Conservation (phyloP, 257 asterid species). For the Avicennia marina region DNA sequence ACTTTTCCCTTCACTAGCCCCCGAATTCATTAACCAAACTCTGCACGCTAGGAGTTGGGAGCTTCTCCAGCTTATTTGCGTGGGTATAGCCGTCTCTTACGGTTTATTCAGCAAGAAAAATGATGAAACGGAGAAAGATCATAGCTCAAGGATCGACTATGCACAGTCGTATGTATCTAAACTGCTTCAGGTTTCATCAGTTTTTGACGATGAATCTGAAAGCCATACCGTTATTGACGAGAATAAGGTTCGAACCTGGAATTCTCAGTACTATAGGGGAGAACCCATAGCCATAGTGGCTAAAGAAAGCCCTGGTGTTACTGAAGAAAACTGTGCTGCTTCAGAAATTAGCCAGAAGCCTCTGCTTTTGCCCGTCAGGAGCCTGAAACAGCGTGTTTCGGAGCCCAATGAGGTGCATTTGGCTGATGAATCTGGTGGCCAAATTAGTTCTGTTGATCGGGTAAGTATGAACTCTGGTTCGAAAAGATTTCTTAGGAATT, state of each 20-base stretch:
- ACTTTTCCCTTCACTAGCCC: conserved; percentile 61
- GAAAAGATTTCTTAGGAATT: conserved; percentile 17
- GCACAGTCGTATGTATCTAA: conserved; percentile 62
- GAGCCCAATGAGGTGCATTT: conserved; percentile 20
- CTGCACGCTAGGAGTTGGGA: conserved; percentile 74
- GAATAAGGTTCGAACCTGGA: conserved; percentile 54
- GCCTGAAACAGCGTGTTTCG: conserved; percentile 64
- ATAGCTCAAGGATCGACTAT: conserved; percentile 34
- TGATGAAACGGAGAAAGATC: conserved; percentile 52
- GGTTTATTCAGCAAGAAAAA: conserved; percentile 83
- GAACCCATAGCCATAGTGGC: conserved; percentile 52
- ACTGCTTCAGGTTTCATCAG: conserved; percentile 78
- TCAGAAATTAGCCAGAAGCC: conserved; percentile 58
- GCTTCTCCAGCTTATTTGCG: conserved; percentile 79
- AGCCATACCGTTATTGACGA: conserved; percentile 40
- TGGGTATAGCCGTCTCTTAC: conserved; percentile 92
- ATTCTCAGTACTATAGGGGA: conserved; percentile 64
- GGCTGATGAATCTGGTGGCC: too few species aligned
- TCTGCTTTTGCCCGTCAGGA: conserved; percentile 75
- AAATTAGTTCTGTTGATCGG: too few species aligned
- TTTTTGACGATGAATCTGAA: conserved; percentile 78
- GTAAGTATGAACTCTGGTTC: conserved; percentile 28
- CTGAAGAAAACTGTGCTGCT: conserved; percentile 14
- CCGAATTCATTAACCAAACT: conserved; percentile 63
- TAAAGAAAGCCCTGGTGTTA: conserved; percentile 27